These are phyloP conservation scores for Claviceps pazoutovae DNA, from an alignment of 2,329 filamentous ascomycete genomes.

Conservation along the genomic window DNA sequence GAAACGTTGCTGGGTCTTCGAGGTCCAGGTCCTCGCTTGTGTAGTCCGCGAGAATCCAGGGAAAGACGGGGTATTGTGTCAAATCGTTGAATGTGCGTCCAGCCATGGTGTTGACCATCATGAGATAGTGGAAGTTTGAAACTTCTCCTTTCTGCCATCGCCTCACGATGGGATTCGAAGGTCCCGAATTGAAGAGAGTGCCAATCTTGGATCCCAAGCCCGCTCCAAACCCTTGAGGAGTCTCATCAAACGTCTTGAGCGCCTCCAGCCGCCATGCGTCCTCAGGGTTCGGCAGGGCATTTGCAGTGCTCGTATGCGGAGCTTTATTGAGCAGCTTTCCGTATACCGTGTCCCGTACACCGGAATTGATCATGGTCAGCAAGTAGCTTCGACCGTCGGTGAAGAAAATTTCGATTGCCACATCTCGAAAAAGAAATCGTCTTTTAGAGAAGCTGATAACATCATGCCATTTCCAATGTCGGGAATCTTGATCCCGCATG, in stretches of 20 bases:
- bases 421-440: constrained; percentile 86
- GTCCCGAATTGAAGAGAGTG: constrained; percentile 74
- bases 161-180: constrained; percentile 72
- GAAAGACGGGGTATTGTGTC: constrained; percentile 95
- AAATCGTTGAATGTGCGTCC: constrained; percentile 95
- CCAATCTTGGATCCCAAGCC: constrained; percentile 77
- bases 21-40: constrained; percentile 86
- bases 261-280: constrained; percentile 87
- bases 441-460: constrained; percentile 93
- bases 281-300: constrained; percentile 61
- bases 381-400: constrained; percentile 92
- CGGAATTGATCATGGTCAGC: constrained; percentile 65
- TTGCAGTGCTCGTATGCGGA: constrained; percentile 60
- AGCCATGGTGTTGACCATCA: constrained; percentile 96
- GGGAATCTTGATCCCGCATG: constrained; percentile 58
- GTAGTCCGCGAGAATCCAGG: constrained; percentile 93
- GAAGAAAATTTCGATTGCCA: constrained; percentile 95
- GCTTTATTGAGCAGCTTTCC: constrained; percentile 63
- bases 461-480: constrained; percentile 88
- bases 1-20: constrained; percentile 68
- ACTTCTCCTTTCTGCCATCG: constrained; percentile 90
- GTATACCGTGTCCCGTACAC: constrained; percentile 66
- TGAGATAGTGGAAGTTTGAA: constrained; percentile 96
- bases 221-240: constrained; percentile 55
- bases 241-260: constrained; percentile 51